A percentile compares a stretch with the other conserved stretches of the same genome.
Conservation (phyloP, 495 filamentous ascomycete species). For the Penicillium antarcticum region DNA sequence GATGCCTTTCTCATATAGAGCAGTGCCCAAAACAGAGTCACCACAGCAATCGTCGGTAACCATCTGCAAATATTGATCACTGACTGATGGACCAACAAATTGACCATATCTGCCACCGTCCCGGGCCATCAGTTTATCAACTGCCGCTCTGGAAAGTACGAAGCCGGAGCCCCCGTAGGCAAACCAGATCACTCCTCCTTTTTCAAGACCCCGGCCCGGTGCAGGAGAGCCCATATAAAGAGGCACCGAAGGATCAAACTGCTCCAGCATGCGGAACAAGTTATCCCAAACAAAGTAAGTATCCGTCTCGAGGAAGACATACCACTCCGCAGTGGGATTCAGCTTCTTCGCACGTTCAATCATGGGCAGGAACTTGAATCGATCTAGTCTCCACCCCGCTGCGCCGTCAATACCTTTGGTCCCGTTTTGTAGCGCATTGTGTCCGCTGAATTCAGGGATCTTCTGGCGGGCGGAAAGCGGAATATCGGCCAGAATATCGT, state of each 20-base stretch:
- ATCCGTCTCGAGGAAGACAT: conserved; percentile 61
- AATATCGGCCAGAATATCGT: conserved; percentile 40
- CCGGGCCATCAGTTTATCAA: conserved; percentile 31
- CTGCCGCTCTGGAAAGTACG: conserved; percentile 47
- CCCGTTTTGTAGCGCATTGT: conserved; percentile 22
- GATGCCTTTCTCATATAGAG: conserved; percentile 40
- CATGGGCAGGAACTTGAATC: conserved; percentile 64
- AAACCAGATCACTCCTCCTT: conserved; percentile 36
- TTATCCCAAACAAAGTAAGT: conserved; percentile 64
- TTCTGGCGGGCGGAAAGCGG: conserved; percentile 24
- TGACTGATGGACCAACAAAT: conserved; percentile 18
- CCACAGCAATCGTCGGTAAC: conserved; percentile 47
- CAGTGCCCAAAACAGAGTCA: conserved; percentile 51
- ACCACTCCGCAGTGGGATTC: conserved; percentile 55
- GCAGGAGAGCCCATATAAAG: conserved; percentile 52
- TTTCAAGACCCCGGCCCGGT: conserved; percentile 28
- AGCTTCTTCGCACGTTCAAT: conserved; percentile 52
- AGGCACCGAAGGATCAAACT: conserved; percentile 45
- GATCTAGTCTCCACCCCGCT: conserved; percentile 56
- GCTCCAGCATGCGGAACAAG: conserved; percentile 51
- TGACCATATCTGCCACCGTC: conserved; percentile 13
- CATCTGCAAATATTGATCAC: conserved; percentile 33
- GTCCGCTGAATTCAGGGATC: conserved; percentile 34
- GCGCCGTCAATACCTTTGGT: conserved; percentile 4
- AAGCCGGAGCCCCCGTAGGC: conserved; percentile 55